These are phyloP conservation scores for Cryomyces minteri DNA, from an alignment of 495 filamentous ascomycete genomes.

Conservation along the genomic window DNA sequence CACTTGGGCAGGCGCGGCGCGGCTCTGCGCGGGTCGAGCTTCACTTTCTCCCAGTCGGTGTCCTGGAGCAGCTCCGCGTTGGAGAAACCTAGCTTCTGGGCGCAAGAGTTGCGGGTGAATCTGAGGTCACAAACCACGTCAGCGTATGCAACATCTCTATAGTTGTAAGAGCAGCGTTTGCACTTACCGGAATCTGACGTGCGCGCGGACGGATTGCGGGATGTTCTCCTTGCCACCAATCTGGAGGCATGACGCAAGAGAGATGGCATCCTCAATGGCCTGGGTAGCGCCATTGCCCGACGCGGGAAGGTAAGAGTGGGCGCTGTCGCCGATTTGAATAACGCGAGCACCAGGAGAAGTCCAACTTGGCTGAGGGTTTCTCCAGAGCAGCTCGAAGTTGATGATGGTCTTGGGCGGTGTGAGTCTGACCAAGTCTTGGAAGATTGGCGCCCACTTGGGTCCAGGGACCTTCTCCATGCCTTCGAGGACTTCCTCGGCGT, in stretches of 20 bases:
- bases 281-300: conserved; percentile 19
- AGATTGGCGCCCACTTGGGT: conserved; percentile 11
- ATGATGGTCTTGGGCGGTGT: conserved; percentile 16
- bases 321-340: conserved; percentile 19
- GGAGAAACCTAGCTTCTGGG: conserved; percentile 19
- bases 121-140: neutral
- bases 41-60: conserved; percentile 36
- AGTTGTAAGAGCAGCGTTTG: too few species aligned
- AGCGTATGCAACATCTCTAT: neutral
- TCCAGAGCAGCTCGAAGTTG: conserved; percentile 19
- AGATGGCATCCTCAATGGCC: conserved; percentile 20
- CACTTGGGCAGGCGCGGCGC: conserved; percentile 36
- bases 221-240: conserved; percentile 7
- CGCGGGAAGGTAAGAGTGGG: conserved; percentile 17
- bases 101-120: conserved; percentile 5
- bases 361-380: conserved; percentile 17
- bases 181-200: conserved; percentile 2
- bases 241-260: conserved; percentile 17
- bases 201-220: neutral
- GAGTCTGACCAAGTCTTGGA: conserved; percentile 11
- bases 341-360: conserved; percentile 15
- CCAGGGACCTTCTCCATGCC: conserved; percentile 30
- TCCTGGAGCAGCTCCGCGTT: conserved; percentile 38
- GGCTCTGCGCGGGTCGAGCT: conserved; percentile 38
- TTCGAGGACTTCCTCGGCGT: conserved; percentile 30